These are phyloP conservation scores for Rutstroemia sp. DNA, from an alignment of 2,329 filamentous ascomycete genomes.

Conservation along the genomic window DNA sequence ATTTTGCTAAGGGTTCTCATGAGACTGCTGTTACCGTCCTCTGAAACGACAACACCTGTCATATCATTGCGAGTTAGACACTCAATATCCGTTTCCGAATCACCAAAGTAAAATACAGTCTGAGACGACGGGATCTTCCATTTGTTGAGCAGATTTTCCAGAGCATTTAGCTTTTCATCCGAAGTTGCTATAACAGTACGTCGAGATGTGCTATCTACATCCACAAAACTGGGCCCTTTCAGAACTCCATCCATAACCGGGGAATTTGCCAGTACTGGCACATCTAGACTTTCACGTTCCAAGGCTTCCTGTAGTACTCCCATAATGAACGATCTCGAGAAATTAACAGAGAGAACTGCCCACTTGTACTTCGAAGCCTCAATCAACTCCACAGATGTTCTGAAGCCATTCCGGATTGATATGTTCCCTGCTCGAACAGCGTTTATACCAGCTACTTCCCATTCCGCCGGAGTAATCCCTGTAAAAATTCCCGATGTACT, in stretches of 20 bases:
- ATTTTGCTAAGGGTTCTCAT: slow-evolving; percentile 8
- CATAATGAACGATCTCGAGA: slow-evolving; percentile 18
- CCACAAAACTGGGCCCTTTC: slow-evolving; percentile 2
- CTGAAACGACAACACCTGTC: slow-evolving; percentile 20
- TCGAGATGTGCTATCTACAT: not conserved
- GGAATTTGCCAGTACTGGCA: slow-evolving; percentile 19
- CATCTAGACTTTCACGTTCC: not conserved
- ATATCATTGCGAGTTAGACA: slow-evolving; percentile 21
- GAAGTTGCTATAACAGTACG: slow-evolving; percentile 16
- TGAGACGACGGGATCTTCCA: slow-evolving; percentile 4
- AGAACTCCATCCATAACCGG: slow-evolving; percentile 17
- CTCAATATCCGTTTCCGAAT: slow-evolving; percentile 27
- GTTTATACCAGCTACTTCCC: slow-evolving; percentile 14
- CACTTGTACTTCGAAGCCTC: slow-evolving; percentile 8
- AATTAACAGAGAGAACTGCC: slow-evolving; percentile 24
- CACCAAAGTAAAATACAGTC: slow-evolving; percentile 25
- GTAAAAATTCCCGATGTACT: slow-evolving; percentile 22
- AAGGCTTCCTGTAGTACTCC: slow-evolving; percentile 15
- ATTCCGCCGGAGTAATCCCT: slow-evolving; percentile 13
- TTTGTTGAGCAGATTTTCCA: slow-evolving; percentile 13
- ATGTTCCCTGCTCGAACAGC: slow-evolving; percentile 15
- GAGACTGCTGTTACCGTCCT: slow-evolving; percentile 15
- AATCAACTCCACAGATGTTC: slow-evolving; percentile 12
- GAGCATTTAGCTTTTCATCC: slow-evolving; percentile 19
- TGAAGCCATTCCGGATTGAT: slow-evolving; percentile 16